These are phyloP conservation scores for Rhynchospora breviuscula DNA, from an alignment of 176 grass and related monocot genomes.

Conservation along the genomic window DNA sequence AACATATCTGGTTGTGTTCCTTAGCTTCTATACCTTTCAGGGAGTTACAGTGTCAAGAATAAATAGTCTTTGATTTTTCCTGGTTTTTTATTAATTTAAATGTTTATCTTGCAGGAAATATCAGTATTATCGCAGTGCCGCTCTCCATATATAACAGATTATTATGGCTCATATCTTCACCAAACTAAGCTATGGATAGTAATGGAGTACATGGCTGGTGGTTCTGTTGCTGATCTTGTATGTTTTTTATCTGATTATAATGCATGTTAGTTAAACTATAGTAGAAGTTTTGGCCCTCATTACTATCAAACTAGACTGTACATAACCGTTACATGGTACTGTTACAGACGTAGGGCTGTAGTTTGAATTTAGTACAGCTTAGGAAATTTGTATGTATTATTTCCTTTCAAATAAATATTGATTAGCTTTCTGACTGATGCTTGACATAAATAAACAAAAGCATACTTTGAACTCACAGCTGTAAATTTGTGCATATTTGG, in stretches of 20 bases:
- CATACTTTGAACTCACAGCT: not conserved
- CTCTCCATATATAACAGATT: slow-evolving; percentile 99
- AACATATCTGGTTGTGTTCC: not conserved
- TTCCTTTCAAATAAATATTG: not conserved
- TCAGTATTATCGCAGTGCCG: slow-evolving; percentile 95
- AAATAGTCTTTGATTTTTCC: not conserved
- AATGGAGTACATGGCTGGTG: slow-evolving; percentile 99
- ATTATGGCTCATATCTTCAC: slow-evolving; percentile 97
- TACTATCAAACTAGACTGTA: not conserved
- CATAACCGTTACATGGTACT: not conserved
- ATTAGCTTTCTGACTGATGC: not conserved
- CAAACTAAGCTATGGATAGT: slow-evolving; percentile 98
- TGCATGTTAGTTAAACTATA: not conserved
- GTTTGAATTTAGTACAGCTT: not conserved
- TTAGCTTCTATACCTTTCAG: not conserved
- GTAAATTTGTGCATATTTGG: not conserved
- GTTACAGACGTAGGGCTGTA: not conserved
- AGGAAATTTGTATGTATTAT: not conserved
- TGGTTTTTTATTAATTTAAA: slow-evolving; percentile 31
- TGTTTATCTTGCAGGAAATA: slow-evolving; percentile 66
- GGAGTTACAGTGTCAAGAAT: not conserved
- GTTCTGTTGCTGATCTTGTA: slow-evolving; percentile 98
- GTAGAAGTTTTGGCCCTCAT: not conserved
- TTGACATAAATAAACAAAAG: not conserved
- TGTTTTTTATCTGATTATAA: slow-evolving; percentile 31